Base-by-base conservation (phyloP, 148 eudicot genomes). In the Rhododendron griersonianum region DNA sequence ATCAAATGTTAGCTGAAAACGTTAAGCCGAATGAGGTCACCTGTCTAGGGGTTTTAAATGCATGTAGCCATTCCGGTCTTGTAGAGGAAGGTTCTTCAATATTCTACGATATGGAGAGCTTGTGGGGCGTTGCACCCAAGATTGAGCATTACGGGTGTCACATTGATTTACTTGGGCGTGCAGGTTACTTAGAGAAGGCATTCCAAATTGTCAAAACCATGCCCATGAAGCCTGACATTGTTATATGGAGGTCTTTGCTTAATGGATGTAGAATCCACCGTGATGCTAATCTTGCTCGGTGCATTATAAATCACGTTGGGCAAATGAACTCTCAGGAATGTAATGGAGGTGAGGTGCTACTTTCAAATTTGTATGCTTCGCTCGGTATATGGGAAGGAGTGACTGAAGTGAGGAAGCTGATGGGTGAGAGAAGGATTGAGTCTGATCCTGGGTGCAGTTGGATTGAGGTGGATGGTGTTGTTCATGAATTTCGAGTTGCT, bases 401-500 rank as follows among this genome's bases (percentile, higher is more conserved):
- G 84, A 65, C 63, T 78, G 85, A 84, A 47, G 85, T 85, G 84
- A 91, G 92, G 85, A 85, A 87, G 86, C 85, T 85, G 86, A 91
- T 90, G 88, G 61, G 85, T 85, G 83, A 83, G 75, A 87, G 86
- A 90, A 86, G 86, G 83, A 87, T 82, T 63, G 37, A 55, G 76
- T 87, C 90, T 67, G 88, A 88, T 53, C 90, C 85, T 45, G 93
- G 93, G 48, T 89, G 90, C 82, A 91, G 93, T 65, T 92, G 94
- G 94, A 89, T 92, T 79, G 94, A 91, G 94, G 84, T 92, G 28
- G 88, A 87, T 77, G 91, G 94, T 37, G 79, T 85, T 55, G 87
- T 92, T 78, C 94, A 91, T 73, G 92, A 92, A 81, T 92, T 92
- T 79, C 91, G 89, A 19, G 93, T 92, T 82, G 90, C 90, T 89